phyloP scores from a whole-genome alignment of 2,329 filamentous ascomycete genomes.

The Ascochyta clinopodiicola region DNA sequence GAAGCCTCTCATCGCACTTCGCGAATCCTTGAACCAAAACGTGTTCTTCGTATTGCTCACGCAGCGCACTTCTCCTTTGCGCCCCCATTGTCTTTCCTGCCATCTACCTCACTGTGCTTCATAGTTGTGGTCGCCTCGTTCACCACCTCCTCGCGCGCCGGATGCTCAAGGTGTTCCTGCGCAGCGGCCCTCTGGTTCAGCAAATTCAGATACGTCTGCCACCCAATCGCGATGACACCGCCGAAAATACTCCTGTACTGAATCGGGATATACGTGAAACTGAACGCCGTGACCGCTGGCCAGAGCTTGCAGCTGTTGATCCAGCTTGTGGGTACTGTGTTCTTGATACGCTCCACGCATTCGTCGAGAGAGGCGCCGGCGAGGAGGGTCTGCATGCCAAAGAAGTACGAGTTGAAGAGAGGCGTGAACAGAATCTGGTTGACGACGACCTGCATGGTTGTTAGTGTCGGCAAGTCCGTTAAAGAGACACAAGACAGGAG shows the following conservation, averaged over 20 bases:
- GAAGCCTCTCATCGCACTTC: neutral
- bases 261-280: constrained; percentile 80
- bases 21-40: neutral
- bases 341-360: constrained; percentile 72
- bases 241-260: constrained; percentile 83
- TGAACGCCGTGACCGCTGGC: constrained; percentile 86
- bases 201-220: constrained; percentile 89
- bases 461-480: constrained; percentile 3
- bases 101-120: neutral
- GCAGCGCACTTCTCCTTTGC: constrained; percentile 26
- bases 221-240: constrained; percentile 78
- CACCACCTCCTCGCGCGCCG: neutral
- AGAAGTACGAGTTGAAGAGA: constrained; percentile 60
- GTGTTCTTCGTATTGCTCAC: neutral
- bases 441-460: constrained; percentile 63
- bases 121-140: constrained; percentile 1
- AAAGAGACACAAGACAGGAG: neutral
- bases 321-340: constrained; percentile 78
- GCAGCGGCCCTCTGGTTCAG: constrained; percentile 77
- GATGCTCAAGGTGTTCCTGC: constrained; percentile 50
- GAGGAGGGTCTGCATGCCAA: constrained; percentile 58
- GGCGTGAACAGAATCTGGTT: constrained; percentile 85
- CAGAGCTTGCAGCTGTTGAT: constrained; percentile 85
- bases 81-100: constrained; percentile 3
- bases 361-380: constrained; percentile 68